phyloP scores from a whole-genome alignment of 768 basidiomycete genomes.

The Boletellus ananiceps region DNA sequence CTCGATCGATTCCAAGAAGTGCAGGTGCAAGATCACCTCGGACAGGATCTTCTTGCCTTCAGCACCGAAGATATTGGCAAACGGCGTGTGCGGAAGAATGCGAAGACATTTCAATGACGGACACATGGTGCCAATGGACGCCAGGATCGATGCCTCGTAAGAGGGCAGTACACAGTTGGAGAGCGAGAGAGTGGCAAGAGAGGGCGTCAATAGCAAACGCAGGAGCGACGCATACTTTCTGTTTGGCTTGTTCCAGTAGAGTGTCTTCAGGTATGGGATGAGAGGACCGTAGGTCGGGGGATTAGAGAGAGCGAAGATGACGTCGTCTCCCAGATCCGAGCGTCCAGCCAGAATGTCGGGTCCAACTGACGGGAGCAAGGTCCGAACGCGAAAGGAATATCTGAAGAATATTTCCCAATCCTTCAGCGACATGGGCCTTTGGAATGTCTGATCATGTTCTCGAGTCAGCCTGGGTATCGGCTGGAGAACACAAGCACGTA shows the following conservation, averaged over 20 bases:
- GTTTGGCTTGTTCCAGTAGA: conserved; percentile 15
- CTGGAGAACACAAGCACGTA: conserved; percentile 1
- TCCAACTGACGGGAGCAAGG: conserved; percentile 1
- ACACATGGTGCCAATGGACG: conserved; percentile 18
- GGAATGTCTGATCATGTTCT: conserved; percentile 13
- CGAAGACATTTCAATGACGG: conserved; percentile 15
- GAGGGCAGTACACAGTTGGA: conserved; percentile 5
- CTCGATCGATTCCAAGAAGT: conserved; percentile 12
- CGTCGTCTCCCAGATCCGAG: conserved; percentile 15
- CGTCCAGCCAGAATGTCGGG: neutral
- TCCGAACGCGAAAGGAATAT: conserved; percentile 24
- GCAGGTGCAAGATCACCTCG: conserved; percentile 16
- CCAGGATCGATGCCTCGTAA: conserved; percentile 18
- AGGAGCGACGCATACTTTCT: conserved; percentile 18
- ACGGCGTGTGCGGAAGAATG: conserved; percentile 1
- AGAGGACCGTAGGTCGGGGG: conserved; percentile 21
- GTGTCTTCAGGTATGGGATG: conserved; percentile 18
- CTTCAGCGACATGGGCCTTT: conserved; percentile 22
- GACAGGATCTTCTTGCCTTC: conserved; percentile 20
- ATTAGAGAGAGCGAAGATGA: conserved; percentile 23
- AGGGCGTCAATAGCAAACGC: conserved; percentile 19
- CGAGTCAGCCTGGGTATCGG: conserved; percentile 6
- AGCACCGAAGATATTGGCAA: conserved; percentile 3
- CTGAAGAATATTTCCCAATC: conserved; percentile 28
- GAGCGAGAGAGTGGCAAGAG: conserved; percentile 16